A percentile compares a stretch with the other conserved stretches of the same genome.
These are phyloP conservation scores for Bipolaris zeicola DNA, from an alignment of 2,329 filamentous ascomycete species.

Conservation along the genomic window DNA sequence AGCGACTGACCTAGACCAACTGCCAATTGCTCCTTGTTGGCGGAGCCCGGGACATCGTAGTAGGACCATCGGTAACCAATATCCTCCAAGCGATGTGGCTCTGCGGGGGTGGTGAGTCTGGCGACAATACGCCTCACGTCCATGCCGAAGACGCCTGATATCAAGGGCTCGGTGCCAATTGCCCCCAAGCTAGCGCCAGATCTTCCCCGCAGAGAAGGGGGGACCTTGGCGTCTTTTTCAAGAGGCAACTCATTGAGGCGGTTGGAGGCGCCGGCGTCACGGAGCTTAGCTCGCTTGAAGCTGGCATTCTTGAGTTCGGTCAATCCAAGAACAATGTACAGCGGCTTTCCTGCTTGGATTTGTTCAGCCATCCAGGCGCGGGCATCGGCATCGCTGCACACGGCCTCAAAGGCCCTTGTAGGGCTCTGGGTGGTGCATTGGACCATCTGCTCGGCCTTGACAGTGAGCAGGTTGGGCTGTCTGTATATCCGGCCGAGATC, in stretches of 20 bases:
- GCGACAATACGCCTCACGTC: constrained; percentile 40
- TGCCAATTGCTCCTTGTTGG: constrained; percentile 43
- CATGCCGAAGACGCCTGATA: constrained; percentile 48
- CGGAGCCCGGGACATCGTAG: constrained; percentile 35
- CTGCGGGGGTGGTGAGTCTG: constrained; percentile 40
- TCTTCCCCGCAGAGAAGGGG: constrained; percentile 34
- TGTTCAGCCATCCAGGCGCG: constrained; percentile 40
- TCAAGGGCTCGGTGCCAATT: constrained; percentile 35
- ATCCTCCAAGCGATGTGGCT: constrained; percentile 42
- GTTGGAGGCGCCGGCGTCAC: constrained; percentile 44
- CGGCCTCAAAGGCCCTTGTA: constrained; percentile 37
- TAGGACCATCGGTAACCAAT: constrained; percentile 43
- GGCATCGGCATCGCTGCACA: constrained; percentile 43
- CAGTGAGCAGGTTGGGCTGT: constrained; percentile 45
- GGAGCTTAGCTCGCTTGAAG: constrained; percentile 46
- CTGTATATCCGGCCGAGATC: constrained; percentile 46
- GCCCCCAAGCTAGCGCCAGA: constrained; percentile 36
- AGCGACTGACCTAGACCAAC: constrained; percentile 41
- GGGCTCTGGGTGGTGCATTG: constrained; percentile 41
- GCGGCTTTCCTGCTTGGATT: constrained; percentile 35
- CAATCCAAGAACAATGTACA: constrained; percentile 45
- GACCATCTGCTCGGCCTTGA: constrained; percentile 47
- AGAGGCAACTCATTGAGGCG: constrained; percentile 42
- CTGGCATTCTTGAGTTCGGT: constrained; percentile 47
- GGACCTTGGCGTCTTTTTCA: constrained; percentile 42